These are phyloP conservation scores for Nigrospora osmanthi DNA, from an alignment of 2,329 filamentous ascomycete species.

Conservation along the genomic window DNA sequence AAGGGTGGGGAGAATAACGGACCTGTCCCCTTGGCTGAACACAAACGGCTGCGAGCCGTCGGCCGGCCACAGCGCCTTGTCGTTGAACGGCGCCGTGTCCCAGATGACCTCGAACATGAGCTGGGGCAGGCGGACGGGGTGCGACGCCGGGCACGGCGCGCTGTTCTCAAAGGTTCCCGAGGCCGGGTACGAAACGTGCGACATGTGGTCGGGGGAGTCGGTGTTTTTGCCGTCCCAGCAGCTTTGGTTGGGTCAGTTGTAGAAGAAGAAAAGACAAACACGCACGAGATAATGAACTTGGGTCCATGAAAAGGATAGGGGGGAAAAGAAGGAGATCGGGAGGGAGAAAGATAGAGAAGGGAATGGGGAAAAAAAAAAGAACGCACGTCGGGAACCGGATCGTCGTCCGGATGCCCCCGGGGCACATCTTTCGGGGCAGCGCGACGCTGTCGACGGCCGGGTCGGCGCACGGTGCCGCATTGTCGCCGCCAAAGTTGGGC, in stretches of 20 bases:
- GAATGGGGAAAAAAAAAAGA: not conserved
- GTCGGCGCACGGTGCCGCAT: conserved; percentile 16
- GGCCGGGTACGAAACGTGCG: conserved; percentile 46
- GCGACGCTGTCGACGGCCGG: conserved; percentile 30
- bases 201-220: conserved; percentile 46
- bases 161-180: conserved; percentile 24
- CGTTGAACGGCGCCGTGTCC: conserved; percentile 22
- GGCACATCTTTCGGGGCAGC: conserved; percentile 43
- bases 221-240: conserved; percentile 56
- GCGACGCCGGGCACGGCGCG: conserved; percentile 39
- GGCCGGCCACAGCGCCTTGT: conserved; percentile 17
- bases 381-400: conserved; percentile 44
- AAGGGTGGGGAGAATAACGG: conserved; percentile 3
- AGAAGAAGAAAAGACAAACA: too few relatives aligned
- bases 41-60: conserved; percentile 23
- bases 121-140: conserved; percentile 47
- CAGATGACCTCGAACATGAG: conserved; percentile 56
- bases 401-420: conserved; percentile 37
- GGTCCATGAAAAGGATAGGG: too few relatives aligned
- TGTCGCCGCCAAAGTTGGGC: conserved; percentile 17
- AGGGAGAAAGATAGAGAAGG: too few relatives aligned
- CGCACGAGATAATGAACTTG: too few relatives aligned
- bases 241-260: not conserved
- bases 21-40: conserved; percentile 18
- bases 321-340: too few relatives aligned